Evolutionary conservation across 1,284 basidiomycete species (phyloP), one percentile per base, ranked within the genome.

Genomic region (Malassezia sympodialis): DNA sequence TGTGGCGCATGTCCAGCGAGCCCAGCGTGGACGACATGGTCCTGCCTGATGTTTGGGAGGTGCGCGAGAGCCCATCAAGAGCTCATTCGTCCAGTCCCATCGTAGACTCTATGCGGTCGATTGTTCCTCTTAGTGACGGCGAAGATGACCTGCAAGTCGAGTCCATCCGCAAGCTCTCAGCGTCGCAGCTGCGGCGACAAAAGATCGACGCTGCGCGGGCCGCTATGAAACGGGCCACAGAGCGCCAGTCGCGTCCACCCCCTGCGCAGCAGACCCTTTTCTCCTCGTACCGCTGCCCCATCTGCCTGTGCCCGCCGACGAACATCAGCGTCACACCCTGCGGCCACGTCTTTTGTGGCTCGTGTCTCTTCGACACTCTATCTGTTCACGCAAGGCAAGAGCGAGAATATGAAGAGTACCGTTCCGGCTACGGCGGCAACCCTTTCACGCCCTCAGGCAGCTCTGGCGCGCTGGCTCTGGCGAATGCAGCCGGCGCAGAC

Each of bases 261-360:
- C 23, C 55, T 7, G 11, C 30, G 35, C 23, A 62, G 21, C 59
- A 62, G 31, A 51, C 59, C 7, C 54, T 70, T 14, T 49, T 68
- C 2, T 66, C 63, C 12, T 65, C 53, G 7, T 72, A 65, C 48
- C 58, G 55, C 0, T 72, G 69, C 41, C 67, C 69, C 7, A 67
- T 72, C 56, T 72, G 69, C 53, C 65, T 72, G 24, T 63, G 65
- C 17, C 53, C 67, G 6, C 67, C 67, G 6, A 60, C 40, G 11
- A 60, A 65, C 15, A 43, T 60, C 11, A 51, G 46, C 24, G 53
- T 64, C 30, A 67, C 69, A 6, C 62, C 67, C 3, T 72, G 69
- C 43, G 69, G 69, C 15, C 69, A 72, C 49, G 51, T 72, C 41
- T 69, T 72, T 52, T 72, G 69, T 48, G 67, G 67, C 32, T 56